phyloP scores from a whole-genome alignment of 73 alveolate species.

The Stentor coeruleus region DNA sequence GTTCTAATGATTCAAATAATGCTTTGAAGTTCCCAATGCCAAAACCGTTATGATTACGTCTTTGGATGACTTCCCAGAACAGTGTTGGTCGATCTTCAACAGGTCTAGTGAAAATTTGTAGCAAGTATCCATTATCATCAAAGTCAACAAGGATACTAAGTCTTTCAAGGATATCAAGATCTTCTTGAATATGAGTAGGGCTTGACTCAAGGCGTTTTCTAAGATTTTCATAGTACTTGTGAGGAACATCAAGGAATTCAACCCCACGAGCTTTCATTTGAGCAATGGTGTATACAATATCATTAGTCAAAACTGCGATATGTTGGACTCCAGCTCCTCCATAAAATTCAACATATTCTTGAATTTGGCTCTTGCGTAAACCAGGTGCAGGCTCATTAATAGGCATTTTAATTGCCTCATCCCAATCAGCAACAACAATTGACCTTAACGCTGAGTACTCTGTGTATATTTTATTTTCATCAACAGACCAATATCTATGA shows the following conservation, averaged over 20 bases:
- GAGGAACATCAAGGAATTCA: conserved; percentile 80
- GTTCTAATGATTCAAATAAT: conserved; percentile 60
- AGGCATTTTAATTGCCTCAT: conserved; percentile 81
- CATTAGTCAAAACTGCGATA: conserved; percentile 67
- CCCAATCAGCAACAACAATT: conserved; percentile 81
- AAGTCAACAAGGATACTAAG: conserved; percentile 50
- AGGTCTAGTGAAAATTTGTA: conserved; percentile 70
- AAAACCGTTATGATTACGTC: conserved; percentile 61
- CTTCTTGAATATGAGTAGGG: conserved; percentile 49
- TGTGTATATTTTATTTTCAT: conserved; percentile 80
- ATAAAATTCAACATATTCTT: conserved; percentile 86
- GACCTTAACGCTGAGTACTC: conserved; percentile 81
- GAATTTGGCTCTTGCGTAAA: conserved; percentile 72
- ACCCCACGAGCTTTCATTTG: conserved; percentile 76
- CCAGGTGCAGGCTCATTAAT: conserved; percentile 91
- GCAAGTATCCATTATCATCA: conserved; percentile 65
- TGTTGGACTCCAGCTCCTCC: conserved; percentile 75
- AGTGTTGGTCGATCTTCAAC: conserved; percentile 79
- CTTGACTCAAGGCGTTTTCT: conserved; percentile 46
- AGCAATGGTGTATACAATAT: conserved; percentile 58
- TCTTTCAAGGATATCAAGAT: conserved; percentile 44
- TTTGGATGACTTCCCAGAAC: conserved; percentile 69
- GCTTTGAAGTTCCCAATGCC: conserved; percentile 77
- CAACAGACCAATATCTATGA: conserved; percentile 89
- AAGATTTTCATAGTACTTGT: conserved; percentile 75